Evolutionary conservation across 345 rosid genomes (phyloP).

Genomic region (Adansonia digitata): DNA sequence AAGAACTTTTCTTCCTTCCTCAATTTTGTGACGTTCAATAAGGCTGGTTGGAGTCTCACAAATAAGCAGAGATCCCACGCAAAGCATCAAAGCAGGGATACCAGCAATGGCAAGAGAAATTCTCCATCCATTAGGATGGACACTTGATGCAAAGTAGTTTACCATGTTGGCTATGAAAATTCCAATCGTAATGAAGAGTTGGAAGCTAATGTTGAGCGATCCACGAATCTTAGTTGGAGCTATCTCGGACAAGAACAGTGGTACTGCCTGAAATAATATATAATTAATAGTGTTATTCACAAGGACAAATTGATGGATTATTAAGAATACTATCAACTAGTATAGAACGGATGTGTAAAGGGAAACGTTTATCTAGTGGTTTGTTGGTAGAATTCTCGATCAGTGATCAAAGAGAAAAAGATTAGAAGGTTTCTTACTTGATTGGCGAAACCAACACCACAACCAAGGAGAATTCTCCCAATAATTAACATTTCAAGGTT

Average conservation of each 20-base stretch:
- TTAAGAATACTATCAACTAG: background rate
- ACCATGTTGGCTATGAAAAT: slow-evolving; percentile 57
- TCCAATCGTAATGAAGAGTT: slow-evolving; percentile 63
- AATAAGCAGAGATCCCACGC: slow-evolving; percentile 40
- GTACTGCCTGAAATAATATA: slow-evolving; percentile 39
- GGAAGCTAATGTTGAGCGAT: slow-evolving; percentile 52
- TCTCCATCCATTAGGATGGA: slow-evolving; percentile 46
- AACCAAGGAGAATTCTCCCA: slow-evolving; percentile 61
- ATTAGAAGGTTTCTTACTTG: no score
- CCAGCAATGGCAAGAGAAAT: slow-evolving; percentile 33
- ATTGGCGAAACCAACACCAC: slow-evolving; percentile 71
- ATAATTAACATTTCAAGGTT: slow-evolving; percentile 45
- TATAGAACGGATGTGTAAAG: no score
- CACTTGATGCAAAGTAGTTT: slow-evolving; percentile 27
- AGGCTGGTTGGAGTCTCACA: slow-evolving; percentile 66
- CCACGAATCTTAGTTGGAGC: slow-evolving; percentile 44
- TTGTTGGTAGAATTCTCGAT: no score
- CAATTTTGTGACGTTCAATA: slow-evolving; percentile 41
- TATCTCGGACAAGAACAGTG: slow-evolving; percentile 46
- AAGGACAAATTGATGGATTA: no score
- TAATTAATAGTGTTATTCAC: background rate
- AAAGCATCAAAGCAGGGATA: slow-evolving; percentile 42
- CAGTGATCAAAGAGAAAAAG: no score
- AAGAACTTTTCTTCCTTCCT: slow-evolving; percentile 37
- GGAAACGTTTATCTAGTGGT: no score